Base-by-base conservation (phyloP, 2,329 filamentous ascomycete species). In the Eurotiales sp. region DNA sequence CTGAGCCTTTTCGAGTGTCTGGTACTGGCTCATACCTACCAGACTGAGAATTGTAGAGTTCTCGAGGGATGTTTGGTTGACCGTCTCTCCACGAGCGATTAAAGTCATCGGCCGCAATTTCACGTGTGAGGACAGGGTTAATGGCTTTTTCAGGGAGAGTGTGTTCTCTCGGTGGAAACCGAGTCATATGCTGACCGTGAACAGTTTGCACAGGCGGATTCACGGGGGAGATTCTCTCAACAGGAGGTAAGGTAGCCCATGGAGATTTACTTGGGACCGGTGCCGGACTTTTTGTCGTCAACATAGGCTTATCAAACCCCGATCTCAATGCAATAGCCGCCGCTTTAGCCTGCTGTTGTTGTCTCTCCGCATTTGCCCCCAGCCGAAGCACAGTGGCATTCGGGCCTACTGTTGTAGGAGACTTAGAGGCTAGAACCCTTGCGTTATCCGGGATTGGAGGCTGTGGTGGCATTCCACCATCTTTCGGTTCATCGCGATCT, bases 31-130 rank as follows among this genome's bases (percentile, higher is more conserved):
- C 92, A 60, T 96, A 95, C 46, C 90, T 86, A 15, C 92, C 92
- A 49, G 90, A 96, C 50, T 95, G 87, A n/a, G 92, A 95, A 66
- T 97, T 96, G 73, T 85, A 97, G 0, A 97, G 76, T 67, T 97
- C 91, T 51, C 88, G 79, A 55, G 82, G 84, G 10, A 79, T 77
- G 51, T 80, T 77, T 0, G 75, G 65, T 30, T 78, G 77, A 4
- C 84, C 81, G 55, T 96, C 90, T 61, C 87, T 81, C 85, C 88
- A 95, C 29, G 86, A 83, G 56, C 93, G 82, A 66, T 86, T 95
- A 64, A 96, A 97, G 58, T 96, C 92, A 67, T 97, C 93, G 0
- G 91, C 88, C 5, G 90, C 89, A 56, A 96, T 95, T 65, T 97
- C 91, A 63, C 90, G 89, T 0, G 86, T 79, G 21, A 76, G 74